Evolutionary conservation across 2,329 filamentous ascomycete species (phyloP), one percentile per base, ranked within the genome.

Genomic region (Nemania bipapillata): DNA sequence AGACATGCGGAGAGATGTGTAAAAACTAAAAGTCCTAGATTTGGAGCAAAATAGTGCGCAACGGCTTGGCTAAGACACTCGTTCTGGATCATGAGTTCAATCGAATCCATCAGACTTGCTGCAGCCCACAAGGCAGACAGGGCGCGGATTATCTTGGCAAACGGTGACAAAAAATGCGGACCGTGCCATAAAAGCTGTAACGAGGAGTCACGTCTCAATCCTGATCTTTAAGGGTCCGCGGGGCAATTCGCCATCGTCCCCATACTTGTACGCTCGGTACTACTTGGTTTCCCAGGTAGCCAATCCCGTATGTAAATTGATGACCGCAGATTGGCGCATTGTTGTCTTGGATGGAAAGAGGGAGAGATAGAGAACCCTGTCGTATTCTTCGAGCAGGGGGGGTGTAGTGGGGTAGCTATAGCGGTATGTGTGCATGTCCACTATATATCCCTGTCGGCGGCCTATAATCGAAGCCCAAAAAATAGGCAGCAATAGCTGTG

Each of bases 401-500:
- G 28, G 50, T 50, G 47, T 24, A 50, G 40, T 45, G 40, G 40
- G 40, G 40, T 45, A 17, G 17, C 17, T 20, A 45, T n/a, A 45
- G 15, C 17, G 2, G 17, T 20, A 2, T 20, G 40, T 45, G 17
- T n/a, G 17, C 8, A 2, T 20, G 40, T 45, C 40, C 40, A 45
- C 40, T 45, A 45, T 1, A 5, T 45, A 45, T 24, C 32, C 54
- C 60, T 55, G 47, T 32, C 47, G 53, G 55, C 52, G 32, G 58
- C 66, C 66, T 65, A 61, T 61, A 15, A 56, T 50, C 40, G 24
- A 58, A 7, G 30, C 28, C 62, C 57, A 50, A 53, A 62, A 63
- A 63, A 59, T 57, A 71, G 69, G 69, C 69, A 71, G 60, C 66
- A 57, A 58, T 64, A 59, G 50, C 15, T 28, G 58, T 63, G 63